Base-by-base conservation (phyloP, 805 yeast species). In the Lipomyces starkeyi region DNA sequence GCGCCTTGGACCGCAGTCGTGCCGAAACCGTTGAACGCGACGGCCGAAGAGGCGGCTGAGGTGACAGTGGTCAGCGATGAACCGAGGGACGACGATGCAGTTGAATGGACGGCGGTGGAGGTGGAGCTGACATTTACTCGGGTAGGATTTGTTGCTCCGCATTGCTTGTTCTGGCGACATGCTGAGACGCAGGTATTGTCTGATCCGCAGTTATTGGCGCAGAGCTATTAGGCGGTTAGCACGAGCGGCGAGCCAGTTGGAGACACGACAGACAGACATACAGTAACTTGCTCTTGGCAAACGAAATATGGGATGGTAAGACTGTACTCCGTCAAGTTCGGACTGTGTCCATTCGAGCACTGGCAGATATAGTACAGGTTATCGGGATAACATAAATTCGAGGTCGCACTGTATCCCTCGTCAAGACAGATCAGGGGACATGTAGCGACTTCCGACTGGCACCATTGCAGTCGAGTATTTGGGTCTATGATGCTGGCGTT, bases 341-440 rank as follows among this genome's bases (percentile, higher is more conserved):
- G 59, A 17, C 43, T 29, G 25, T 17, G 59, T 9, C 59, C 59
- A 37, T 27, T 56, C 17, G 43, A 14, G 37, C 59, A 32, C 37
- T 25, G 20, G 59, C 59, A 56, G 43, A n/a, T 56, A 20, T 56
- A 56, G 34, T 27, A 56, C 13, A 56, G 27, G 34, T 56, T 56
- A 20, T 56, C 59, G 11, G 59, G 59, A 32, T 56, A 56, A 13
- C 59, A 56, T 14, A 25, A 11, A 37, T 56, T 56, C 35, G 35
- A 29, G 13, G 25, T 56, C 22, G 37, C 14, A 9, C 5, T n/a
- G 40, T 56, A 56, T 1, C 59, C 59, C n/a, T 56, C 35, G 40
- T 56, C 59, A 13, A 56, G 59, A 32, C 59, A 56, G 59, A 56
- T 56, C 17, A 56, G 25, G n/a, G 59, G 59, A 29, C 59, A 56